Evolutionary conservation across 257 asterid genomes (phyloP), one percentile per base, ranked within the genome.

Genomic region (Ocimum tenuiflorum): DNA sequence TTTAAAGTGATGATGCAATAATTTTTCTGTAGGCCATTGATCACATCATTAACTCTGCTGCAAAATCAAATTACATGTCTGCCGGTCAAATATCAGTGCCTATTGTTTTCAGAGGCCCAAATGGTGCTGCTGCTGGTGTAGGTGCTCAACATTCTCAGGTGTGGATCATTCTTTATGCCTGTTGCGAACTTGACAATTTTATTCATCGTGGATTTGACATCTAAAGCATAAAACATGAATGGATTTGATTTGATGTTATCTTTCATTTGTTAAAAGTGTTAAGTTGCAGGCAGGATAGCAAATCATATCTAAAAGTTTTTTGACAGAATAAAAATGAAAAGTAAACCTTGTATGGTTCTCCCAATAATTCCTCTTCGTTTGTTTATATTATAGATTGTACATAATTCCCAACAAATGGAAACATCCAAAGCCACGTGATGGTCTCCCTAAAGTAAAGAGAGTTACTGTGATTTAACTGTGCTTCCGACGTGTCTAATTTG

Each of bases 101-200:
- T 61, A 82, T 88, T 59, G 94, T 86, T 68, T 86, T 86, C 68
- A 82, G 96, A 83, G 96, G 96, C n/a, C 96, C 94, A 54, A 88
- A 88, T 76, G 96, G 96, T 62, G 89, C 91, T 70, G 96, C 96
- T 75, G 89, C 96, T 59, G 96, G 96, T 67, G 96, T 88, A 54
- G 96, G 86, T 52, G 96, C 96, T 60, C 91, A 88, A 54, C 96
- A 88, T 73, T 88, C 91, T 12, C 96, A 88, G 86, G 96, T 88
- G 79, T 77, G 69, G 12, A n/a, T n/a, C n/a, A n/a, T n/a, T n/a
- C 20, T 51, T 60, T 36, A 23, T 68, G 41, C 35, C 53, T 0
- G 15, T 15, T 42, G n/a, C 11, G 43, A 48, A 49, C 14, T 46
- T 42, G 14, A 20, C 22, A 42, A 41, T 47, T 60, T 10, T 17